Base-by-base conservation (phyloP, 108 stramenopile genomes). In the Nitzschia putrida region DNA sequence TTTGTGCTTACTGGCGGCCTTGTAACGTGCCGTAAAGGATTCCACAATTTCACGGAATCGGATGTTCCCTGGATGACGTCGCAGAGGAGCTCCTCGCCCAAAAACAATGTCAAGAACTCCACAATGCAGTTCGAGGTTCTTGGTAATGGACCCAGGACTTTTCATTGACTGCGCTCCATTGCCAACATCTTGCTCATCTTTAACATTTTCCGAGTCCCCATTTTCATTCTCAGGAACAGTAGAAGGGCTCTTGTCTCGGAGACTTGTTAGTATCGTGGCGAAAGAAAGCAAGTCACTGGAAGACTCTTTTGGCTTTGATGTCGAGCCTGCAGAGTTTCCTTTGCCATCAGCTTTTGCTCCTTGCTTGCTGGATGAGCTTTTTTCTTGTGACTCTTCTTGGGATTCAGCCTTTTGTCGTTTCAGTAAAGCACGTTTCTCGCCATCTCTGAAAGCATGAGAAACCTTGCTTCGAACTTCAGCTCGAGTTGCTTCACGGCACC, bases 21-120 rank as follows among this genome's bases (percentile, higher is more conserved):
- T 22, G 47, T 71, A 71, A 29, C 9, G n/a, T 12, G 26, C 23
- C 14, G 24, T 54, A 61, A 70, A 73, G 22, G 25, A 16, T 18
- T 80, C 76, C 47, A 88, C 76, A 23, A 84, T 73, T 18, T 78
- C 65, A 12, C 87, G 77, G 59, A 83, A 88, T 65, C 66, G 77
- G 64, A 82, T 74, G 61, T 88, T 88, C 55, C 87, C 87, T 18
- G 71, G 57, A 70, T 88, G 84, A 64, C 69, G 70, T 64, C 81
- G 77, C 60, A 85, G 73, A 21, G 80, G 67, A 7, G 81, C 81
- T 0, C 87, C 87, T 16, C 87, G 83, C 20, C 87, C 87, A 65
- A 76, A 84, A 14, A 88, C 83, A 58, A 88, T 77, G 74, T 88
- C 87, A 64, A 44, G 9, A 18, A 3, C 22, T n/a, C 44, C 38